A percentile compares a stretch with the other conserved stretches of the same genome.
Conservation (phyloP, 257 asterid genomes). For the Solanum pinnatisectum region DNA sequence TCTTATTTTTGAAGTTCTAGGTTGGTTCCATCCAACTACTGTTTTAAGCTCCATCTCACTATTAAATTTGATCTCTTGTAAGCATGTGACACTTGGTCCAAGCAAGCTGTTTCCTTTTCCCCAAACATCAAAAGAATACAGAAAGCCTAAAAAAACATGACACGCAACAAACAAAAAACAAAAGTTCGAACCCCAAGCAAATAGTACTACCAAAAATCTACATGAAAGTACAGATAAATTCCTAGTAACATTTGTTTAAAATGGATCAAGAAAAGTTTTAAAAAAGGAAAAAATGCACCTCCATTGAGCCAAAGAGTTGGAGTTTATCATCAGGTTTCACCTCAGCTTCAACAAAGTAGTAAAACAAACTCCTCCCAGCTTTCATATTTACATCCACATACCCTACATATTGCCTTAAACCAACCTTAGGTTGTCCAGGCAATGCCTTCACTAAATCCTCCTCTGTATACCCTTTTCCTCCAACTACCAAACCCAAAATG, state of each 20-base stretch:
- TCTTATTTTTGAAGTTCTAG: not conserved
- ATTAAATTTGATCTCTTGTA: not conserved
- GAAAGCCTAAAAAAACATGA: not conserved
- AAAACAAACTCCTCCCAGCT: slow-evolving; percentile 79
- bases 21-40: not conserved
- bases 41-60: not conserved
- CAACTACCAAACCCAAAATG: slow-evolving; percentile 11
- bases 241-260: not conserved
- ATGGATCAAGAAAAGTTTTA: not conserved
- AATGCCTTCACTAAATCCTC: slow-evolving; percentile 61
- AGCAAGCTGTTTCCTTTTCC: not conserved
- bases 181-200: not conserved
- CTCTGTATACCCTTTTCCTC: slow-evolving; percentile 26
- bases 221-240: not conserved
- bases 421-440: slow-evolving; percentile 81
- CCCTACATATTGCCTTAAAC: slow-evolving; percentile 77
- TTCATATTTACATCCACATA: slow-evolving; percentile 72
- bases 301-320: slow-evolving; percentile 83
- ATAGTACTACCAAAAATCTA: not conserved
- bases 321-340: slow-evolving; percentile 55
- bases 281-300: slow-evolving; percentile 26
- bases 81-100: not conserved
- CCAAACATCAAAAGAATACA: not conserved
- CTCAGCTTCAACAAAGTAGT: slow-evolving; percentile 85
- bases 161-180: not conserved